Evolutionary conservation across 106 monocot genomes (phyloP), one percentile per base, ranked within the genome.

Genomic region (Platanthera guangdongensis): DNA sequence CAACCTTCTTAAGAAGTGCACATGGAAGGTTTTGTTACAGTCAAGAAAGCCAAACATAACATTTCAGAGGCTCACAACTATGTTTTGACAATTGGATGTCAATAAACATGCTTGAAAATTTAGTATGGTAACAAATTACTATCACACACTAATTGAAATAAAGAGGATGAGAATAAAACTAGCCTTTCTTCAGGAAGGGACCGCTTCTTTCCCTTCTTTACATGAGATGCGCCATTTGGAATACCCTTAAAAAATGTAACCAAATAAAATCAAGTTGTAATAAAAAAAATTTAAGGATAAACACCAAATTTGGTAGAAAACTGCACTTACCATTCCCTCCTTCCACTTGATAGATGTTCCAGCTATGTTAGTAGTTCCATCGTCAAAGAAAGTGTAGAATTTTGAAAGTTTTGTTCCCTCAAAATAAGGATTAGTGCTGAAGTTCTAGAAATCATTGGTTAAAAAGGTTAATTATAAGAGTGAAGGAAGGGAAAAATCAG

Each of bases 291-390:
- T 13, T 3, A 53, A 53, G 52, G 52, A 53, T 53, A 9, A 52
- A 14, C 13, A 53, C 52, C 0, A 12, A 53, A 53, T 53, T 8
- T 60, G 4, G 7, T 60, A 16, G 21, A 60, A 60, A 60, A 6
- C n/a, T 60, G 60, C 8, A 60, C 88, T 81, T 81, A 94, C 94
- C 85, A 88, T 84, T 28, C 94, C 94, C 57, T 88, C 86, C 81
- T 94, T 94, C 94, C 94, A 94, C 80, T 82, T 88, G n/a, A 94
- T 94, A 5, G 72, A 69, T 76, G 94, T 88, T 48, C 88, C 88
- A 51, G 86, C 84, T 86, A 90, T 79, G 74, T 77, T 80, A 39
- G 84, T 82, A 32, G 80, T 83, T 73, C 88, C 94, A 59, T 90
- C 94, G 7, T 88, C 90, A 59, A 57, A 80, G 57, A 88, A 90